Conservation (phyloP, 257 asterid genomes). For the Ajuga chamaepitys region DNA sequence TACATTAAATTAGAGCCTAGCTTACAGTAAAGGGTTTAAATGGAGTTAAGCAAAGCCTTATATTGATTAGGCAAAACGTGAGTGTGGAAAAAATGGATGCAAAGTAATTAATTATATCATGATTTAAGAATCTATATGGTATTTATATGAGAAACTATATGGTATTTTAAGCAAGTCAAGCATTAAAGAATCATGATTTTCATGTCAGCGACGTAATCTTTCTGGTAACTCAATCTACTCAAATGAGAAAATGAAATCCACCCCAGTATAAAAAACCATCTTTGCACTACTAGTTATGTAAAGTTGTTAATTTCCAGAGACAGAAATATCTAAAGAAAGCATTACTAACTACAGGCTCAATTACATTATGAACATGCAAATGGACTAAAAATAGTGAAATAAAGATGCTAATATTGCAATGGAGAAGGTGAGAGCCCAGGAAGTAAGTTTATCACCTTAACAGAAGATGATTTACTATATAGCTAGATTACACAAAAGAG, state of each 20-base stretch:
- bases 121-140: no score
- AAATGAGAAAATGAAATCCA: background rate
- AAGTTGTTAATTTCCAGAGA: background rate
- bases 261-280: background rate
- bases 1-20: no score
- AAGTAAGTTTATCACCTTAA: conserved; percentile 50
- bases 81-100: no score
- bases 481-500: background rate
- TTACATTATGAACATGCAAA: background rate
- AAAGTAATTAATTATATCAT: no score
- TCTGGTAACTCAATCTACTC: background rate
- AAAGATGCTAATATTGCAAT: background rate
- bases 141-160: background rate
- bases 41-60: no score
- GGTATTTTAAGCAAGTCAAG: no score
- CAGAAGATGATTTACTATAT: conserved; percentile 83
- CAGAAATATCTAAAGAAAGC: background rate
- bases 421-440: background rate
- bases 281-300: background rate
- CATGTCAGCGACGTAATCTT: background rate
- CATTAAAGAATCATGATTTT: background rate
- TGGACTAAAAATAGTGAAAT: background rate
- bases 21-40: no score
- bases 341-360: background rate
- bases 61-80: no score